phyloP scores from a whole-genome alignment of 768 basidiomycete species.

The Tricholoma furcatifolium region DNA sequence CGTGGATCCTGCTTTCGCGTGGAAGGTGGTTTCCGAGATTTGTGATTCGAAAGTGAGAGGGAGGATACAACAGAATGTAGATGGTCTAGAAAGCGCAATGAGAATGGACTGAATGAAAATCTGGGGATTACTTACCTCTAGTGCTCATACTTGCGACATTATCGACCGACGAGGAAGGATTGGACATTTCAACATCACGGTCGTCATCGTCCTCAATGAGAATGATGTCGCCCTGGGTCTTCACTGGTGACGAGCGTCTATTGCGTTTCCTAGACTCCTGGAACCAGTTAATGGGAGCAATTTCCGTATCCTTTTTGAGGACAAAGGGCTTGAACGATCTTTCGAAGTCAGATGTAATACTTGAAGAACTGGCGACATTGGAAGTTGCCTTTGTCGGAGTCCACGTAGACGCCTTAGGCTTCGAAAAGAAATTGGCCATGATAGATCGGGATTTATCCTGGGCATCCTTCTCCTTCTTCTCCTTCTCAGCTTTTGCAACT shows the following conservation, averaged over 20 bases:
- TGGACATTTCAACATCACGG: slow-evolving; percentile 24
- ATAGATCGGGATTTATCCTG: slow-evolving; percentile 72
- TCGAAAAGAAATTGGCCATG: slow-evolving; percentile 79
- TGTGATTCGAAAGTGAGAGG: slow-evolving; percentile 27
- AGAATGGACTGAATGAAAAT: neutral
- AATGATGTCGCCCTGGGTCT: slow-evolving; percentile 47
- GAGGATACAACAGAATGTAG: slow-evolving; percentile 34
- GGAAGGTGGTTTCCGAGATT: slow-evolving; percentile 16
- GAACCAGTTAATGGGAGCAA: slow-evolving; percentile 80
- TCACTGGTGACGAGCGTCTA: slow-evolving; percentile 15
- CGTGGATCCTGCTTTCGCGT: slow-evolving; percentile 18
- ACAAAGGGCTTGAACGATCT: slow-evolving; percentile 77
- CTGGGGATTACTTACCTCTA: slow-evolving; percentile 34
- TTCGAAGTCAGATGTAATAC: slow-evolving; percentile 62
- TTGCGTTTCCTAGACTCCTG: slow-evolving; percentile 28
- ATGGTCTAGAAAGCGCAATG: slow-evolving; percentile 31
- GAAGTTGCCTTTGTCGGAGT: slow-evolving; percentile 22
- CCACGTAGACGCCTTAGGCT: slow-evolving; percentile 41
- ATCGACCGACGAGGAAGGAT: slow-evolving; percentile 16
- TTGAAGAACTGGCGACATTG: slow-evolving; percentile 36
- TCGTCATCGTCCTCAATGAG: slow-evolving; percentile 43
- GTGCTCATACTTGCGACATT: slow-evolving; percentile 34
- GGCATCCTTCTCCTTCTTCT: slow-evolving; percentile 68
- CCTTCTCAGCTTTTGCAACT: slow-evolving; percentile 65
- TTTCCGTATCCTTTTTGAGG: slow-evolving; percentile 66